Conservation (phyloP, 257 asterid genomes). For the Solanum habrochaites region DNA sequence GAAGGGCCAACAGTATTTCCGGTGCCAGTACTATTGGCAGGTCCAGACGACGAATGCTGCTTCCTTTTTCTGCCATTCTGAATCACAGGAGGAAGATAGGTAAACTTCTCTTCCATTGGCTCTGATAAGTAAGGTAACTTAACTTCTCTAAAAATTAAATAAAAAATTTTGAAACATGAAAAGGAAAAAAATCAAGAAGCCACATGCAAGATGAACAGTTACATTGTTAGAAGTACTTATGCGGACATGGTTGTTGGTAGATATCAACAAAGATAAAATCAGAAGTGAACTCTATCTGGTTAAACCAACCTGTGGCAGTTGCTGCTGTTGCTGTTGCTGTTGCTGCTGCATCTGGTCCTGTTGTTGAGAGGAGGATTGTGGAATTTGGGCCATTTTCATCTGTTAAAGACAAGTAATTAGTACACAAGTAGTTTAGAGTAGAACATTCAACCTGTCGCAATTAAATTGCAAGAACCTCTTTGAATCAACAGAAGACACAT, state of each 20-base stretch:
- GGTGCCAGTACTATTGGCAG: constrained; percentile 75
- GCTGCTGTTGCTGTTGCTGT: constrained; percentile 12
- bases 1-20: constrained; percentile 74
- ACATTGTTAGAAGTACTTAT: not conserved
- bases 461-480: not conserved
- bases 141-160: not conserved
- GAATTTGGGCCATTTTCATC: constrained; percentile 48
- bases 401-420: constrained; percentile 2
- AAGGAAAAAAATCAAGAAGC: not conserved
- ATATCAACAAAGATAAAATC: not conserved
- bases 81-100: not conserved
- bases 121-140: not conserved
- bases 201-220: not conserved
- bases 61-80: constrained; percentile 88
- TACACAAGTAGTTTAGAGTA: not conserved
- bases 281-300: not conserved
- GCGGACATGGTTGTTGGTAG: not conserved
- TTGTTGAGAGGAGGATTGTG: constrained; percentile 45
- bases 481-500: not conserved
- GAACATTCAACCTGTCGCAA: not conserved
- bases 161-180: not conserved
- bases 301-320: constrained; percentile 29
- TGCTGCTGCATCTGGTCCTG: constrained; percentile 37
- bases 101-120: not conserved
- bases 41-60: constrained; percentile 91